Evolutionary conservation across 345 rosid genomes (phyloP), one percentile per base, ranked within the genome.

Genomic region (Lepidium sativum): DNA sequence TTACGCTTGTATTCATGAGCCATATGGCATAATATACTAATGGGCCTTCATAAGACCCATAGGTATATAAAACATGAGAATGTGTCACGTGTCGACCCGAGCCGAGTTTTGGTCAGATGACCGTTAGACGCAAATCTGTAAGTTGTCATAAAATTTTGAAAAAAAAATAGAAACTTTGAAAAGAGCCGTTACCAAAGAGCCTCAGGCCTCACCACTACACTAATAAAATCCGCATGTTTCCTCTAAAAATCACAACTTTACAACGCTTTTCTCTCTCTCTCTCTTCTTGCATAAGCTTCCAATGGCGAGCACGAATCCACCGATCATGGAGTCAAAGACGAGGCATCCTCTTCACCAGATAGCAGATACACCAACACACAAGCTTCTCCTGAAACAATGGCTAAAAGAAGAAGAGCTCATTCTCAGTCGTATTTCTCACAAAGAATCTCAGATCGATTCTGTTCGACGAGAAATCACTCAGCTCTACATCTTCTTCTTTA

Each of bases 371-470:
- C 92, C 92, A 17, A 86, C 92, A 31, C 96, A 94, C 84, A 94
- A 85, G 82, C 91, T 94, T 56, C 95, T 94, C 54, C 74, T 94
- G 48, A 90, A 90, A 78, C 97, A 94, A 66, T 90, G 97, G 99
- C 81, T 90, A 47, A 90, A 88, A 70, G 99, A 94, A 62, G 91
- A 92, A 57, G 97, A 94, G 37, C 82, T 94, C 0, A 88, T 86
- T 71, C 82, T 90, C 76, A 78, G 72, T 74, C 79, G 99, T 48
- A 59, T 85, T 64, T 70, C 89, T 0, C 80, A 81, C 55, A 94
- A 94, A 72, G 99, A 94, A 62, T 78, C 84, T 27, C 99, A 90
- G 54, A 87, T 89, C 51, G 97, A 89, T 67, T 81, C 88, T 0
- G 78, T 83, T 29, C 74, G 92, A 1, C 56, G 81, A 57, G 95